Evolutionary conservation across 768 basidiomycete species (phyloP), one percentile per base, ranked within the genome.

Genomic region (Suillus americanus): DNA sequence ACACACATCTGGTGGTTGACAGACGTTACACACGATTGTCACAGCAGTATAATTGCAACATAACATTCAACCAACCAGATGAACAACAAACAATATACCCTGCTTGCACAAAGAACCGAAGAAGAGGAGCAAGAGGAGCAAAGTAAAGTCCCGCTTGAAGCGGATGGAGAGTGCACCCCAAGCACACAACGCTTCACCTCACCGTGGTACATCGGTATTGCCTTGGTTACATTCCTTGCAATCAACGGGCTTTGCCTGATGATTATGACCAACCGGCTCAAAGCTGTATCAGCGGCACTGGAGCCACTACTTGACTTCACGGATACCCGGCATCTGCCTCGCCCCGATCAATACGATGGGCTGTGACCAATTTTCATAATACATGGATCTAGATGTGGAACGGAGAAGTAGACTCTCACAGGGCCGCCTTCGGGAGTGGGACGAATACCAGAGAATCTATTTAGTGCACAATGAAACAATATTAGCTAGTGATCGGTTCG

Each of bases 291-390:
- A 54, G 57, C n/a, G 35, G 61, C 53, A 25, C 48, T 73, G 54
- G 66, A 56, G 41, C 67, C 71, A 28, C 46, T 70, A 38, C 60
- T 73, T 30, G 48, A 54, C 41, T 68, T 66, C 51, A 53, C 66
- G 1, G 74, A 75, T 43, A 73, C 75, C 14, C 68, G 73, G n/a
- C 53, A 69, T 54, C 67, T 75, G 23, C 71, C 74, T 59, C 71
- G 71, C 25, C 75, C 73, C 20, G 70, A 76, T 60, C 73, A 65
- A 12, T 76, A 75, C 55, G 72, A 76, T 57, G 74, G 74, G 51
- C 67, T 76, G 54, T 74, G 57, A 74, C 62, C 18, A 40, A 53
- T 18, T 41, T 28, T 41, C 10, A n/a, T 62, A 60, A 57, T 3
- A 16, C 20, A 35, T 9, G 37, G 7, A 55, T 20, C 40, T 33